A percentile compares a stretch with the other conserved stretches of the same genome.
Conservation (phyloP, 2,329 filamentous ascomycete species). For the Byssoonygena ceratinophila region DNA sequence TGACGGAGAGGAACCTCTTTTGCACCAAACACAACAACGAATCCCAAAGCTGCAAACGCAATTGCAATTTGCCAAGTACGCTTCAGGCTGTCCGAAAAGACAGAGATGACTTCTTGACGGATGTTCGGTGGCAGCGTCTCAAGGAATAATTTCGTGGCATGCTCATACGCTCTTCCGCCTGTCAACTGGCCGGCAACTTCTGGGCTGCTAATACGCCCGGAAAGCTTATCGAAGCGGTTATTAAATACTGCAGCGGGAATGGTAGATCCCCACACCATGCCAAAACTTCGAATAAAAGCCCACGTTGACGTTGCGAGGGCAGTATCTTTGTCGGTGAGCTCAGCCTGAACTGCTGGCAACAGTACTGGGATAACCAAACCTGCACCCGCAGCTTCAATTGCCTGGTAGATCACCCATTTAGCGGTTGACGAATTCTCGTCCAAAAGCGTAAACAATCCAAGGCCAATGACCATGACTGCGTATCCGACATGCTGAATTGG, state of each 20-base stretch:
- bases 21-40: constrained; percentile 4
- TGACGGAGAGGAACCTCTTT: constrained; percentile 9
- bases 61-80: constrained; percentile 11
- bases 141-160: constrained; percentile 9
- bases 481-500: constrained; percentile 24
- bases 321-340: constrained; percentile 21
- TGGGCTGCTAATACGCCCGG: background rate
- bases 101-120: constrained; percentile 7
- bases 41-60: constrained; percentile 10
- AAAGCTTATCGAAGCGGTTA: constrained; percentile 8
- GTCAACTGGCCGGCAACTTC: constrained; percentile 1
- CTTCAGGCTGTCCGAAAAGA: constrained; percentile 3
- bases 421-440: constrained; percentile 20
- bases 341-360: constrained; percentile 25
- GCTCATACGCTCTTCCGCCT: constrained; percentile 9
- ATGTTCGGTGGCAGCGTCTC: constrained; percentile 2
- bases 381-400: constrained; percentile 21
- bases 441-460: constrained; percentile 25
- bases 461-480: constrained; percentile 20
- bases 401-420: constrained; percentile 25
- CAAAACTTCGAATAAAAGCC: constrained; percentile 26
- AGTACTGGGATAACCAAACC: constrained; percentile 23
- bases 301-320: constrained; percentile 23
- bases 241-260: constrained; percentile 28
- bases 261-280: constrained; percentile 25